Percentiles rank a stretch among this genome's conserved stretches.
phyloP scores from a whole-genome alignment of 2,329 filamentous ascomycete species.

The Neonectria faginata region DNA sequence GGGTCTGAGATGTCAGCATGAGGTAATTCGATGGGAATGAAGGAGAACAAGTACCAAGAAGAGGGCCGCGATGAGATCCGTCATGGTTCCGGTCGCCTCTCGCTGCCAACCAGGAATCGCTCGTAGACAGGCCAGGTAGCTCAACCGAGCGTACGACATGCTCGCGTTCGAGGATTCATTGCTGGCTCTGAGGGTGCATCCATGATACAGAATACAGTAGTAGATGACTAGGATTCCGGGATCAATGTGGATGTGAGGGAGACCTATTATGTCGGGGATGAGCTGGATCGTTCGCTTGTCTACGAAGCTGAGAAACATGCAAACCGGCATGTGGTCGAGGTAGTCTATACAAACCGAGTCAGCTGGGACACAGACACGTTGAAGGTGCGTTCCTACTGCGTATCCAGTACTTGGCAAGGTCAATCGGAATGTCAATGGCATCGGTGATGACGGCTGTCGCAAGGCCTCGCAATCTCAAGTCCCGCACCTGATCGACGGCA shows the following conservation, averaged over 20 bases:
- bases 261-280: conserved; percentile 42
- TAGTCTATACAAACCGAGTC: conserved; percentile 36
- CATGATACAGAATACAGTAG: conserved; percentile 44
- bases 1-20: conserved; percentile 39
- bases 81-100: conserved; percentile 47
- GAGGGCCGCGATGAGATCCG: conserved; percentile 47
- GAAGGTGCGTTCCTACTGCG: conserved; percentile 34
- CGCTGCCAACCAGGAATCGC: conserved; percentile 47
- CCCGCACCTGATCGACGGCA: conserved; percentile 46
- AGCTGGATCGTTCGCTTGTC: conserved; percentile 46
- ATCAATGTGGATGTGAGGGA: conserved; percentile 23
- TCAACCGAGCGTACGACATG: conserved; percentile 39
- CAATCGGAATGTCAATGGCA: conserved; percentile 42
- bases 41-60: conserved; percentile 36
- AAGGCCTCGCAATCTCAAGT: conserved; percentile 39
- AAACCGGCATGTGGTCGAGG: conserved; percentile 46
- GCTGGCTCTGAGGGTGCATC: conserved; percentile 40
- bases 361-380: neutral
- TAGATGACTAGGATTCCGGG: conserved; percentile 25
- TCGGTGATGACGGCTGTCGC: conserved; percentile 40
- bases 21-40: rapidly evolving
- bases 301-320: conserved; percentile 46
- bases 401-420: conserved; percentile 47
- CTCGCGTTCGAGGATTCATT: conserved; percentile 30
- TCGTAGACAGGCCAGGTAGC: conserved; percentile 47